Evolutionary conservation across 2,329 filamentous ascomycete genomes (phyloP), one percentile per base, ranked within the genome.

Genomic region (Lasiodiplodia citricola): DNA sequence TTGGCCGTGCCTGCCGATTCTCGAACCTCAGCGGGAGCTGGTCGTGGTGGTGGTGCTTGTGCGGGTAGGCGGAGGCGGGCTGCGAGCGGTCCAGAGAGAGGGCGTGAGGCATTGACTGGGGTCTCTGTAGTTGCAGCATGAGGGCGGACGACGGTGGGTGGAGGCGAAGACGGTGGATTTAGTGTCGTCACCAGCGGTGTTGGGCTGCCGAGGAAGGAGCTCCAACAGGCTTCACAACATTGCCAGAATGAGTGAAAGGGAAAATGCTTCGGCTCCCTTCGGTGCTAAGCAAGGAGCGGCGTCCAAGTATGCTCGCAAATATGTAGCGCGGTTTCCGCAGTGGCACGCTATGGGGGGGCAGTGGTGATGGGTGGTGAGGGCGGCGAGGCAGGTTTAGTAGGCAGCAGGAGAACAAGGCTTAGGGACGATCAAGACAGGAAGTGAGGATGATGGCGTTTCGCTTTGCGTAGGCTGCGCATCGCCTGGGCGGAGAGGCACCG

Each of bases 91-190:
- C 77, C 73, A 76, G 73, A 47, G 76, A 73, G 66, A 80, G 70
- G 71, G 77, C 77, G 77, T 80, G 77, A 75, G 78, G 78, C 79
- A 80, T 80, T 75, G 78, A 77, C 54, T 74, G 74, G 37, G 78
- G 78, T 41, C 79, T 77, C 72, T 80, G 78, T 78, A 80, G 75
- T 75, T 80, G 77, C 73, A 80, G 77, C 78, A 80, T 80, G 71
- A 72, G 74, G 75, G 71, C 73, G 77, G 70, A 31, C 35, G 41
- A 28, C 14, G 31, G 62, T 23, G 38, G 47, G 35, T 37, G 47
- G 66, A n/a, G 52, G 64, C 50, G 67, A 58, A 31, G 44, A 47
- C 35, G 52, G 25, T 38, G 58, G 60, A 50, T 16, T 25, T 55
- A 38, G 58, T 68, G 58, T 62, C 66, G 66, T 62, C 57, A 68